Conservation (phyloP, 2,329 filamentous ascomycete species). For the Aspergillus quadricinctus region DNA sequence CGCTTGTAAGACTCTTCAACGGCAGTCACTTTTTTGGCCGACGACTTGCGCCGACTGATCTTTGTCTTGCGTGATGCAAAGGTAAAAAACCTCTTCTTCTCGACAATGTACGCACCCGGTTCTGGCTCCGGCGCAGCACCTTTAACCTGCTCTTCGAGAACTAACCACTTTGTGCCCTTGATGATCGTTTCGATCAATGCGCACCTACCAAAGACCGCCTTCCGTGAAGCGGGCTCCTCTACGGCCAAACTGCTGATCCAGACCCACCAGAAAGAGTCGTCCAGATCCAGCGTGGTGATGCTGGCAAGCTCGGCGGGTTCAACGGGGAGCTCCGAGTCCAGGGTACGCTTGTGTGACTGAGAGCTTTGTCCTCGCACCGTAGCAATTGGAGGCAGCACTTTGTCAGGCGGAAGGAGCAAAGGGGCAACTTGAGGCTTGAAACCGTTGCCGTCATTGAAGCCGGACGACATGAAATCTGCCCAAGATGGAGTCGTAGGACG, state of each 20-base stretch:
- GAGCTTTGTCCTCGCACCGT: constrained; percentile 71
- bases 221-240: constrained; percentile 80
- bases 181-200: constrained; percentile 88
- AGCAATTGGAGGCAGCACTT: constrained; percentile 81
- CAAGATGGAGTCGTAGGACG: constrained; percentile 94
- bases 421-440: constrained; percentile 56
- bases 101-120: constrained; percentile 82
- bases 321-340: constrained; percentile 64
- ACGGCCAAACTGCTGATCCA: constrained; percentile 96
- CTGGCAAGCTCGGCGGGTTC: constrained; percentile 94
- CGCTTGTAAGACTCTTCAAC: constrained; percentile 51
- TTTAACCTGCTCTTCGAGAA: constrained; percentile 95
- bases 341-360: constrained; percentile 71
- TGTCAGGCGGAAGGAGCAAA: constrained; percentile 82
- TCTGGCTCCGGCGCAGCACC: constrained; percentile 82
- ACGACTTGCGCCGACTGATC: constrained; percentile 65
- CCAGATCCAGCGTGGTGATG: constrained; percentile 77
- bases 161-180: constrained; percentile 75
- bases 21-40: constrained; percentile 54
- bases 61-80: constrained; percentile 69
- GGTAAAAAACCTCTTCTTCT: constrained; percentile 93
- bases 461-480: constrained; percentile 94
- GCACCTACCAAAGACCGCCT: constrained; percentile 90
- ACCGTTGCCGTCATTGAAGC: constrained; percentile 76
- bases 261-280: constrained; percentile 99